phyloP scores from a whole-genome alignment of 179 eudicot genomes.

The Camellia oleifera region DNA sequence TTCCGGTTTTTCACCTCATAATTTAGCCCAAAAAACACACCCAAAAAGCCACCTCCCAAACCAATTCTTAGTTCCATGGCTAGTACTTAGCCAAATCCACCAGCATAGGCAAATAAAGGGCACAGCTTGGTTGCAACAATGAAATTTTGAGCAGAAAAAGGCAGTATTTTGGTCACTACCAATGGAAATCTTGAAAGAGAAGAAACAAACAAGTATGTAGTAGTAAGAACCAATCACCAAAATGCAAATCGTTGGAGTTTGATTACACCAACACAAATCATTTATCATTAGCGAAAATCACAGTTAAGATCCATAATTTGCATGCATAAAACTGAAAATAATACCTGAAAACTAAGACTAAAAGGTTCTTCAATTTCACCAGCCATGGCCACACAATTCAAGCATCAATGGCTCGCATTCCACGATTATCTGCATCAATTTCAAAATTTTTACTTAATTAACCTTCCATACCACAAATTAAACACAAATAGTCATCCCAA shows the following conservation, averaged over 20 bases:
- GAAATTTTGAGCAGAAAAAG: too few relatives aligned
- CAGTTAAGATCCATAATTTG: not conserved
- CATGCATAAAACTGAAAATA: not conserved
- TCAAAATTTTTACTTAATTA: conserved; percentile 1
- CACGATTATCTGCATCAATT: not conserved
- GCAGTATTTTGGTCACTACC: not conserved
- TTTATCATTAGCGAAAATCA: not conserved
- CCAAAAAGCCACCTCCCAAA: too few relatives aligned
- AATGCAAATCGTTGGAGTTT: not conserved
- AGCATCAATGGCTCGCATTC: not conserved
- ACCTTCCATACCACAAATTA: not conserved
- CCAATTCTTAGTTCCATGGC: not conserved
- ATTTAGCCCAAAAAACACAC: too few relatives aligned
- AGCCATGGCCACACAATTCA: conserved; percentile 31
- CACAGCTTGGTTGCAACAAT: too few relatives aligned
- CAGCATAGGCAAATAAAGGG: too few relatives aligned
- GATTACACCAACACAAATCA: not conserved
- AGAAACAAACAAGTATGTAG: not conserved
- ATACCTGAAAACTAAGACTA: conserved; percentile 56
- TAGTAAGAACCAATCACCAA: not conserved
- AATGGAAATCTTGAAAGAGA: not conserved
- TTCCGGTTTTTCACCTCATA: too few relatives aligned
- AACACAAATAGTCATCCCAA: not conserved
- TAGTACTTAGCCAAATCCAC: not conserved
- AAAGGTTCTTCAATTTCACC: conserved; percentile 59